A percentile compares a stretch with the other conserved stretches of the same genome.
Conservation (phyloP, 768 basidiomycete genomes). For the Mycena indigotica region DNA sequence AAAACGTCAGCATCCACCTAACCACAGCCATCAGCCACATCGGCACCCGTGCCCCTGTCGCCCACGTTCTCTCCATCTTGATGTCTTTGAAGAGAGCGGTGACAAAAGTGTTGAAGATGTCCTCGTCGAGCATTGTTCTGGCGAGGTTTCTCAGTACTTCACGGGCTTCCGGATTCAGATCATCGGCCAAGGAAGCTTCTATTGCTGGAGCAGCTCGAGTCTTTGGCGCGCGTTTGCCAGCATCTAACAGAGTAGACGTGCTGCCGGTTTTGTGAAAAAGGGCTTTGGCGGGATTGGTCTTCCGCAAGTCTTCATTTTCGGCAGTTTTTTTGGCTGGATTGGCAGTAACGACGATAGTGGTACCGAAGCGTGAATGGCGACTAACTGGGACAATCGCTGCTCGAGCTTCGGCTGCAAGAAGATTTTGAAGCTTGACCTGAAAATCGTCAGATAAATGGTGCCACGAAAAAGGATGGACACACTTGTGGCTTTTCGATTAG, state of each 20-base stretch:
- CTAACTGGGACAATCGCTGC: conserved; percentile 60
- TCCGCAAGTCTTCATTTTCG: conserved; percentile 20
- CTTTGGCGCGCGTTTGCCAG: conserved; percentile 79
- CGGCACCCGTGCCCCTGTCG: conserved; percentile 72
- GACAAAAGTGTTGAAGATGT: conserved; percentile 68
- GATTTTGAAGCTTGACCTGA: conserved; percentile 72
- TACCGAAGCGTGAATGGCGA: conserved; percentile 95
- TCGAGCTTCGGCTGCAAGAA: conserved; percentile 77
- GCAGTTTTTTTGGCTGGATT: conserved; percentile 54
- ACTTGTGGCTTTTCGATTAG: conserved; percentile 69
- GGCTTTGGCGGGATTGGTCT: conserved; percentile 27
- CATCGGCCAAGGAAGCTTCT: conserved; percentile 69
- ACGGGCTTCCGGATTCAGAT: conserved; percentile 65
- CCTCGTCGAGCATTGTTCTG: conserved; percentile 72
- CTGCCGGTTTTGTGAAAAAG: conserved; percentile 34
- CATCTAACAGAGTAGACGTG: conserved; percentile 79
- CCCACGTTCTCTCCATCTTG: conserved; percentile 89
- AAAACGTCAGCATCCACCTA: conserved; percentile 93
- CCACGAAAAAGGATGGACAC: conserved; percentile 12
- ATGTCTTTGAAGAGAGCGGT: conserved; percentile 88
- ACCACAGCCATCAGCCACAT: conserved; percentile 82
- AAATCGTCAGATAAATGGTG: conserved; percentile 30
- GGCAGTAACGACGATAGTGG: conserved; percentile 82
- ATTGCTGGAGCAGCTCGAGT: conserved; percentile 73
- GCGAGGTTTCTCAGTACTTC: conserved; percentile 69